Percentiles rank a stretch among this genome's conserved stretches.
Evolutionary conservation across 306 rosid species (phyloP).

Genomic region (Benincasa hispida): DNA sequence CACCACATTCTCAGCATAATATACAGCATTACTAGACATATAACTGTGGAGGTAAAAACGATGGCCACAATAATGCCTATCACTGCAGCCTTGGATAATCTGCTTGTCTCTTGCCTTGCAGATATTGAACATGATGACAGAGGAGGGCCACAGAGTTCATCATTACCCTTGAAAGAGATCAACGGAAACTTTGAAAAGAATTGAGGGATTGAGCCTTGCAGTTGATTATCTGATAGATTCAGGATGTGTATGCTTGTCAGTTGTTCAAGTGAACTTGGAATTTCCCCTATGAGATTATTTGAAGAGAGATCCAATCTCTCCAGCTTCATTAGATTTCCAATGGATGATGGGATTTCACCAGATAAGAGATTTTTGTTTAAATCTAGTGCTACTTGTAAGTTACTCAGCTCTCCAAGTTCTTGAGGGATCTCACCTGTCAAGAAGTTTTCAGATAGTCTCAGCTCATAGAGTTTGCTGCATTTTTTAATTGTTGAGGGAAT

Average conservation of each 20-base stretch:
- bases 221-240: conserved; percentile 68
- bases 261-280: conserved; percentile 55
- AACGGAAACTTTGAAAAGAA: conserved; percentile 53
- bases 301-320: conserved; percentile 74
- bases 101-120: conserved; percentile 16
- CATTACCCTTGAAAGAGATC: conserved; percentile 60
- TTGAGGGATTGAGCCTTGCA: conserved; percentile 61
- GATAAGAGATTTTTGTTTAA: conserved; percentile 50
- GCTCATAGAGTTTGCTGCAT: conserved; percentile 60
- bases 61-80: conserved; percentile 61
- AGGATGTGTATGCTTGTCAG: conserved; percentile 71
- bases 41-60: conserved; percentile 54
- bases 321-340: conserved; percentile 67
- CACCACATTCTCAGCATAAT: conserved; percentile 91
- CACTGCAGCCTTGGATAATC: conserved; percentile 46
- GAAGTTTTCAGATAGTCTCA: conserved; percentile 67
- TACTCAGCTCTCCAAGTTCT: conserved; percentile 55
- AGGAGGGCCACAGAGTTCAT: conserved; percentile 62
- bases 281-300: conserved; percentile 54
- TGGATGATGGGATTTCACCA: conserved; percentile 61
- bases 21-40: conserved; percentile 58
- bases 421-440: conserved; percentile 50
- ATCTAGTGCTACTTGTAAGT: conserved; percentile 76
- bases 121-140: conserved; percentile 40
- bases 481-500: conserved; percentile 58